Conservation (phyloP, 495 filamentous ascomycete genomes). For the Saxophila tyrrhenica region DNA sequence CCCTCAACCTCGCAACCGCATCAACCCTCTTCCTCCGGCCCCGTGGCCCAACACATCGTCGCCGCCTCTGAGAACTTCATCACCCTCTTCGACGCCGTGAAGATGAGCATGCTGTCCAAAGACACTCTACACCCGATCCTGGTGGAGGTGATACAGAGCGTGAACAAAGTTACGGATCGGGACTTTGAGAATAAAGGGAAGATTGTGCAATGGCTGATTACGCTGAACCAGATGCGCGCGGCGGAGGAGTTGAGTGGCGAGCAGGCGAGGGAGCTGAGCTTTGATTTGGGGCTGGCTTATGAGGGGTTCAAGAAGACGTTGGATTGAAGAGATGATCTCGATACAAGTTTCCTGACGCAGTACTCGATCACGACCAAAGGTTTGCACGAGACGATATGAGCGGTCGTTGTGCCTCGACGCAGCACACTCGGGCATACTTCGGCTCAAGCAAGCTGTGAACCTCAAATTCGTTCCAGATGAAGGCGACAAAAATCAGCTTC, state of each 20-base stretch:
- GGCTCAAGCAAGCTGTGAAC: too few species aligned
- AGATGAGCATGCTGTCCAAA: conserved; percentile 79
- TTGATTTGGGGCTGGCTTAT: conserved; percentile 86
- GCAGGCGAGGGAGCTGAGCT: conserved; percentile 72
- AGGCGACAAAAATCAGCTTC: too few species aligned
- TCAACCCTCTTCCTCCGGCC: conserved; percentile 20
- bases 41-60: conserved; percentile 45
- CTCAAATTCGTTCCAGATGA: too few species aligned
- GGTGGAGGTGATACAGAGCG: conserved; percentile 87
- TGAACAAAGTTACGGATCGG: conserved; percentile 85
- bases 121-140: conserved; percentile 89
- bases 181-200: conserved; percentile 92
- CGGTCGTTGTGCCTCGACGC: too few species aligned
- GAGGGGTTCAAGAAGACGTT: conserved; percentile 61
- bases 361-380: not conserved
- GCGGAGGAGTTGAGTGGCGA: conserved; percentile 82
- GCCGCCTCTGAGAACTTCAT: conserved; percentile 96
- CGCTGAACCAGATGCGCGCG: conserved; percentile 91
- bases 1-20: conserved; percentile 17
- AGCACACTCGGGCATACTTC: too few species aligned
- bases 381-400: too few species aligned
- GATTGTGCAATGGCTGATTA: conserved; percentile 97
- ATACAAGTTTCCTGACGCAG: too few species aligned
- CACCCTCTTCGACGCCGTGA: conserved; percentile 89
- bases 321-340: too few species aligned